Conservation (phyloP, 2,329 filamentous ascomycete genomes). For the Pseudogymnoascus sp. region DNA sequence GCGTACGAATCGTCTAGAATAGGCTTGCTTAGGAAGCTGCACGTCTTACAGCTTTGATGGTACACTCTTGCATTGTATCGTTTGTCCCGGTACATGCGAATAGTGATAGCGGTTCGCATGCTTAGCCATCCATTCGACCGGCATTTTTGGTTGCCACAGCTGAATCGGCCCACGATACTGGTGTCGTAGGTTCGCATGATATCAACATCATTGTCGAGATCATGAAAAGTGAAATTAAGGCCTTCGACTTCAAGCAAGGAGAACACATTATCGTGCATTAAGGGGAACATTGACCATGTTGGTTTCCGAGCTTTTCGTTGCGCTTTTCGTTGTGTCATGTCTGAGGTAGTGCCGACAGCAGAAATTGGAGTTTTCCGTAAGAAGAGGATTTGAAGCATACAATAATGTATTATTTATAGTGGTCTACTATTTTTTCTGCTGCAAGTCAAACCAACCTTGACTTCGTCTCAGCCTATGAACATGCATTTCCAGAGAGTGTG, state of each 20-base stretch:
- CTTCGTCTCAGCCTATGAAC: not conserved
- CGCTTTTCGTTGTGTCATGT: not conserved
- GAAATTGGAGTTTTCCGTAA: not conserved
- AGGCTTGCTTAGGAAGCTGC: slow-evolving; percentile 28
- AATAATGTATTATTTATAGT: not conserved
- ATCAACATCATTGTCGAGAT: slow-evolving; percentile 21
- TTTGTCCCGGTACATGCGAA: slow-evolving; percentile 30
- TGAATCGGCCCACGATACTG: slow-evolving; percentile 35
- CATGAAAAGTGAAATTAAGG: slow-evolving; percentile 28
- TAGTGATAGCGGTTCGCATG: slow-evolving; percentile 34
- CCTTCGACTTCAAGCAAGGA: slow-evolving; percentile 24
- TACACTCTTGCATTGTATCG: slow-evolving; percentile 38
- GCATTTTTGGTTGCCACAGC: slow-evolving; percentile 29
- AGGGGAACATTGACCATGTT: slow-evolving; percentile 29
- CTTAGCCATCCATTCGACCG: slow-evolving; percentile 30
- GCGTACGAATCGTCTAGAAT: slow-evolving; percentile 32
- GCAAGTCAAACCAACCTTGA: not conserved
- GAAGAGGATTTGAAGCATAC: not conserved
- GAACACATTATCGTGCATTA: slow-evolving; percentile 27
- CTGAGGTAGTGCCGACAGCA: not conserved
- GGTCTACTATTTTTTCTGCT: not conserved
- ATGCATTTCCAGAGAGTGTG: not conserved
- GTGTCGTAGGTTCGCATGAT: slow-evolving; percentile 29
- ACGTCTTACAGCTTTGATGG: slow-evolving; percentile 32
- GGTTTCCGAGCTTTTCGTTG: slow-evolving; percentile 8